A percentile compares a stretch with the other conserved stretches of the same genome.
Evolutionary conservation across 2,329 filamentous ascomycete species (phyloP).

Genomic region (Ascochyta fabae): DNA sequence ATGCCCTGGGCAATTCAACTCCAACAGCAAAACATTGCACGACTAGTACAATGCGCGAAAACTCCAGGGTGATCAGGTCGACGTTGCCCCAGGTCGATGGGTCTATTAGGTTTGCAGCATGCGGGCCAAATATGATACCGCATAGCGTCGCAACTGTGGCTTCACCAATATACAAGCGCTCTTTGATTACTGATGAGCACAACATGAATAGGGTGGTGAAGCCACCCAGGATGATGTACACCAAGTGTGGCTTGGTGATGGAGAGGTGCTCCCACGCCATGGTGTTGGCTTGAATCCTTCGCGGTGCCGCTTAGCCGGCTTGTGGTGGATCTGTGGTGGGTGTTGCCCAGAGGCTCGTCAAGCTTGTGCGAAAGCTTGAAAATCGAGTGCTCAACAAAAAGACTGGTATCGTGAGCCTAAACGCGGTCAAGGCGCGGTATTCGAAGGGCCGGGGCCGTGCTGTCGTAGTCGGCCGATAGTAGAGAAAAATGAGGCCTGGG

Average conservation of each 20-base stretch:
- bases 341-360: conserved; percentile 16
- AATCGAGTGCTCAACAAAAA: neutral
- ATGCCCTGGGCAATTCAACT: conserved; percentile 87
- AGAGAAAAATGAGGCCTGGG: conserved; percentile 25
- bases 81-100: conserved; percentile 78
- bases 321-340: conserved; percentile 11
- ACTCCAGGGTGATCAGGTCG: conserved; percentile 87
- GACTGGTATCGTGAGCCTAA: neutral
- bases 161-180: conserved; percentile 97
- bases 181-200: conserved; percentile 96
- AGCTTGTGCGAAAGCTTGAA: conserved; percentile 23
- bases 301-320: conserved; percentile 16
- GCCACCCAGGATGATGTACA: conserved; percentile 96
- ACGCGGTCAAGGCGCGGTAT: conserved; percentile 5
- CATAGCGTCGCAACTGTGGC: conserved; percentile 90
- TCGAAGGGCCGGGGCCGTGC: conserved; percentile 21
- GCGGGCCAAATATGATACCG: conserved; percentile 87
- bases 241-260: conserved; percentile 94
- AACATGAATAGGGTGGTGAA: conserved; percentile 99
- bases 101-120: conserved; percentile 81
- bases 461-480: conserved; percentile 26
- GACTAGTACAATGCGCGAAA: conserved; percentile 86
- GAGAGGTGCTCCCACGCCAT: conserved; percentile 84
- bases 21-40: conserved; percentile 93
- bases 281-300: conserved; percentile 17